Evolutionary conservation across 192 early-diverging fungal genomes (phyloP).

Genomic region (Coemansia sp.): DNA sequence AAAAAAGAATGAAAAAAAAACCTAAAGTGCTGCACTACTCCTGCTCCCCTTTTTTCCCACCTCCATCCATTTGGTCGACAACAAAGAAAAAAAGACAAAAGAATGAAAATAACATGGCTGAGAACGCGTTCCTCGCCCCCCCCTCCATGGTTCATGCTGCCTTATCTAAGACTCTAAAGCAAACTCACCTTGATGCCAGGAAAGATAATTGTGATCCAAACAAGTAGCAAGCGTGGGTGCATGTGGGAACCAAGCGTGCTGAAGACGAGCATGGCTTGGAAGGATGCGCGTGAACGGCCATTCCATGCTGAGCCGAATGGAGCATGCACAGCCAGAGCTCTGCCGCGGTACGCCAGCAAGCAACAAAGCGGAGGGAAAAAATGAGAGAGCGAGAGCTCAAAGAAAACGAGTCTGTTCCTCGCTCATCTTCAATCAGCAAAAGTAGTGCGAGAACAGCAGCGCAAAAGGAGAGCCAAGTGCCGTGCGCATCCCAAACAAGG

Average conservation of each 20-base stretch:
- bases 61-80: background rate
- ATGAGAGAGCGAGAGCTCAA: background rate
- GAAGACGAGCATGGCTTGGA: background rate
- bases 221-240: background rate
- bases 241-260: background rate
- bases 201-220: background rate
- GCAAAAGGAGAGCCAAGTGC: conserved; percentile 5
- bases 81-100: conserved; percentile 5
- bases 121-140: background rate
- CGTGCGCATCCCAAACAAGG: conserved; percentile 4
- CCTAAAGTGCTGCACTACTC: background rate
- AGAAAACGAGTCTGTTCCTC: background rate
- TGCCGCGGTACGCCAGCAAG: background rate
- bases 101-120: background rate
- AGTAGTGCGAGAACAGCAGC: background rate
- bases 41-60: background rate
- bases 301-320: background rate
- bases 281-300: background rate
- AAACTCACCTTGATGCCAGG: background rate
- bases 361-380: background rate
- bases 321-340: background rate
- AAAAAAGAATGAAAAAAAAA: background rate
- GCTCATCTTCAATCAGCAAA: background rate
- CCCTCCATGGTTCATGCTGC: conserved; percentile 1
- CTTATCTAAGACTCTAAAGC: background rate